A percentile compares a stretch with the other conserved stretches of the same genome.
Evolutionary conservation across 1,284 basidiomycete genomes (phyloP).

Genomic region (Apiotrichum veenhuisii): DNA sequence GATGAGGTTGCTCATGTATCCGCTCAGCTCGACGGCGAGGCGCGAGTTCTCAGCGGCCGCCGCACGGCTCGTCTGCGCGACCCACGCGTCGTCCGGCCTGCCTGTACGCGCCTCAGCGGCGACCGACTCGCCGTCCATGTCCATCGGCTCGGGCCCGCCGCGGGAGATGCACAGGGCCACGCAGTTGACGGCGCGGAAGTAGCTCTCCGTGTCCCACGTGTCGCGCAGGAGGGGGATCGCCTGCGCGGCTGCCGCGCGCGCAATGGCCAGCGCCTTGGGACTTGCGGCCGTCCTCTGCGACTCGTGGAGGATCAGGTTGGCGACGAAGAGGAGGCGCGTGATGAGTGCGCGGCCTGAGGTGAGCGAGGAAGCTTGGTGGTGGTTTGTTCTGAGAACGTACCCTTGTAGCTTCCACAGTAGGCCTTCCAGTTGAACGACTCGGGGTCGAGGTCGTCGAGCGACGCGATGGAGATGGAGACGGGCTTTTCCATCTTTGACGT

Average conservation of each 20-base stretch:
- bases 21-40: conserved; percentile 40
- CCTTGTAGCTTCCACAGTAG: conserved; percentile 36
- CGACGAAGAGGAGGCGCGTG: conserved; percentile 33
- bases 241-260: conserved; percentile 26
- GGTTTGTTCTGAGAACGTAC: conserved; percentile 16
- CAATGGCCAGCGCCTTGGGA: conserved; percentile 21
- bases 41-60: conserved; percentile 31
- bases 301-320: conserved; percentile 17
- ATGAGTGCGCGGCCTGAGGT: conserved; percentile 41
- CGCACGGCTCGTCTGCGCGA: conserved; percentile 21
- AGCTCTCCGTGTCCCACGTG: conserved; percentile 28
- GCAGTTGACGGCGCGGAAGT: conserved; percentile 14
- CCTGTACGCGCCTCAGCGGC: conserved; percentile 13
- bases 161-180: conserved; percentile 5
- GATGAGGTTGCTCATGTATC: conserved; percentile 46
- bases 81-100: conserved; percentile 33
- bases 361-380: neutral
- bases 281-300: conserved; percentile 9
- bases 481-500: neutral
- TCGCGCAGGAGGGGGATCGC: conserved; percentile 31
- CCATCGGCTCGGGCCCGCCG: conserved; percentile 12
- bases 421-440: conserved; percentile 26
- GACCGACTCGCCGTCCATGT: conserved; percentile 17
- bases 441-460: conserved; percentile 12
- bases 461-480: neutral